Evolutionary conservation across 164 flowering plant species (phyloP).

Genomic region (Platanus orientalis): DNA sequence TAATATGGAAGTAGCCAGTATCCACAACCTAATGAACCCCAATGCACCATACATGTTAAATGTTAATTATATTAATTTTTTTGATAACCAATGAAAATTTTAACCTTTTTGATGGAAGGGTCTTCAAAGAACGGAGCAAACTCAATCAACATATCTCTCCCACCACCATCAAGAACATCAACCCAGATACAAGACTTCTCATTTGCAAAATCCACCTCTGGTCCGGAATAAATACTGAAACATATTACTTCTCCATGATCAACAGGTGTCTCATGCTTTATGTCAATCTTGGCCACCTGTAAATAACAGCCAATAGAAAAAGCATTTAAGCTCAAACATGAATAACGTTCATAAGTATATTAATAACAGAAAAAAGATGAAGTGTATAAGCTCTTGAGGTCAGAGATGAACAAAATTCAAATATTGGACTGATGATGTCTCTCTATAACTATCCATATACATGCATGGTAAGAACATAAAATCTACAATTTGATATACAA

Average conservation of each 20-base stretch:
- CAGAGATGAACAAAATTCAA: background rate
- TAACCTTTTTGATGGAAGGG: constrained; percentile 70
- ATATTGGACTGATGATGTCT: background rate
- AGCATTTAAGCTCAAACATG: background rate
- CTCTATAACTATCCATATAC: no score
- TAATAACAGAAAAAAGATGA: background rate
- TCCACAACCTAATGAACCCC: background rate
- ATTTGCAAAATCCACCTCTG: constrained; percentile 64
- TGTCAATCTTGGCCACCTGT: constrained; percentile 88
- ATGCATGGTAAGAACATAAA: background rate
- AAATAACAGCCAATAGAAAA: background rate
- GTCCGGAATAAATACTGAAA: constrained; percentile 89
- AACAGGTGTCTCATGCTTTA: constrained; percentile 86
- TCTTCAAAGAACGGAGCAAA: constrained; percentile 87
- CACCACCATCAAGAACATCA: constrained; percentile 94
- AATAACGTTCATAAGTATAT: no score
- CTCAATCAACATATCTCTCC: constrained; percentile 51
- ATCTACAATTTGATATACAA: background rate
- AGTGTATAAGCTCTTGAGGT: background rate
- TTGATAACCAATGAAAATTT: background rate
- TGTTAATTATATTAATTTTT: background rate
- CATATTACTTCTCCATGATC: constrained; percentile 90
- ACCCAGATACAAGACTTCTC: constrained; percentile 95
- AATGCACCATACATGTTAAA: background rate
- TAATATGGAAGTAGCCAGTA: background rate